Evolutionary conservation across 495 filamentous ascomycete genomes (phyloP).

Genomic region (Neurospora pannonica): DNA sequence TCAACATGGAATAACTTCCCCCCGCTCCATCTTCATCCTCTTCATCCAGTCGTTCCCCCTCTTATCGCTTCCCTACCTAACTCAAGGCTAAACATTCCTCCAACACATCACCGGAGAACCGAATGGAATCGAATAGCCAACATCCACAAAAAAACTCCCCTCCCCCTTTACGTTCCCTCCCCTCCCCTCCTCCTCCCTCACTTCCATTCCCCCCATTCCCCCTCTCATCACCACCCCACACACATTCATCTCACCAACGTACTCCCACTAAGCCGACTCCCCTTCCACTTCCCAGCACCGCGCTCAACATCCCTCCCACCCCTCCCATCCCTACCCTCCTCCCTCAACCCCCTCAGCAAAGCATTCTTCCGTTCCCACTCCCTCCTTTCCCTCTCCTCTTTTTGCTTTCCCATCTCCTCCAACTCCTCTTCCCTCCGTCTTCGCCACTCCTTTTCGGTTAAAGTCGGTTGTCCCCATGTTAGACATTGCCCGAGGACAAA

Average conservation of each 20-base stretch:
- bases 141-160: neutral
- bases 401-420: neutral
- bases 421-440: neutral
- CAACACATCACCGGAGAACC: neutral
- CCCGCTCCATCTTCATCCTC: neutral
- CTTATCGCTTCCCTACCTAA: neutral
- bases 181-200: neutral
- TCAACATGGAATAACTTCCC: neutral
- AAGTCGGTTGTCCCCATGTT: neutral
- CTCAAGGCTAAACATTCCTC: neutral
- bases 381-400: neutral
- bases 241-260: neutral
- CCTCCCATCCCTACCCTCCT: neutral
- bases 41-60: neutral
- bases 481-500: neutral
- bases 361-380: neutral
- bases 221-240: neutral
- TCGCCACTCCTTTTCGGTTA: neutral
- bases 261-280: neutral
- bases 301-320: neutral
- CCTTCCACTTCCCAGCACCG: neutral
- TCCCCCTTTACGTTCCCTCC: neutral
- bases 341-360: neutral
- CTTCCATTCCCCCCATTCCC: neutral
- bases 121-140: neutral